Conservation (phyloP, 192 early-diverging fungal genomes). For the Entomortierella beljakovae region DNA sequence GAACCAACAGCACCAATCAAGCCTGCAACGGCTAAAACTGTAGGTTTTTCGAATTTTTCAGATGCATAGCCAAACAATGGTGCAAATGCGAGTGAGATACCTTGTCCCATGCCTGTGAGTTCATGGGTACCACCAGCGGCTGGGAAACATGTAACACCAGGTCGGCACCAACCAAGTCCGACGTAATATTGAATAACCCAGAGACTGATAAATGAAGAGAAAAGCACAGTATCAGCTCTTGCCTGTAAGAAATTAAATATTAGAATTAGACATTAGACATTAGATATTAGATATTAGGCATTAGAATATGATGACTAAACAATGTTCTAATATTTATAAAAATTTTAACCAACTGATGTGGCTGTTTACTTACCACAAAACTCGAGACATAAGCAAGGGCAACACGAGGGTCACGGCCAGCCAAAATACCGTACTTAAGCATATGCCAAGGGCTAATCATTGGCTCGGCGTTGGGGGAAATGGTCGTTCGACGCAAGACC, state of each 20-base stretch:
- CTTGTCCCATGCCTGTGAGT: constrained; percentile 70
- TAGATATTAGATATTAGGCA: no score
- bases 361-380: constrained; percentile 63
- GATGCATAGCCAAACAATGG: constrained; percentile 65
- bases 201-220: constrained; percentile 75
- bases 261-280: neutral
- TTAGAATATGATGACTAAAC: neutral
- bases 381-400: constrained; percentile 71
- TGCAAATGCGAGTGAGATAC: constrained; percentile 70
- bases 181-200: constrained; percentile 73
- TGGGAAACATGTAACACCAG: constrained; percentile 22
- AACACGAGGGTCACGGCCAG: constrained; percentile 67
- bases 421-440: constrained; percentile 68
- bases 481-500: neutral
- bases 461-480: neutral
- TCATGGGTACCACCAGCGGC: constrained; percentile 42
- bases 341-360: no score
- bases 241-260: constrained; percentile 27
- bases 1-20: constrained; percentile 64
- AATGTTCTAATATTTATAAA: no score
- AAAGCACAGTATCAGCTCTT: constrained; percentile 77
- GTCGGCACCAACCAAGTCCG: constrained; percentile 62
- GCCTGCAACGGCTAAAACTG: constrained; percentile 55
- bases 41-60: constrained; percentile 51
- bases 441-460: constrained; percentile 26